Evolutionary conservation across 2,329 filamentous ascomycete species (phyloP), one percentile per base, ranked within the genome.

Genomic region (Colletotrichum chrysophilum): DNA sequence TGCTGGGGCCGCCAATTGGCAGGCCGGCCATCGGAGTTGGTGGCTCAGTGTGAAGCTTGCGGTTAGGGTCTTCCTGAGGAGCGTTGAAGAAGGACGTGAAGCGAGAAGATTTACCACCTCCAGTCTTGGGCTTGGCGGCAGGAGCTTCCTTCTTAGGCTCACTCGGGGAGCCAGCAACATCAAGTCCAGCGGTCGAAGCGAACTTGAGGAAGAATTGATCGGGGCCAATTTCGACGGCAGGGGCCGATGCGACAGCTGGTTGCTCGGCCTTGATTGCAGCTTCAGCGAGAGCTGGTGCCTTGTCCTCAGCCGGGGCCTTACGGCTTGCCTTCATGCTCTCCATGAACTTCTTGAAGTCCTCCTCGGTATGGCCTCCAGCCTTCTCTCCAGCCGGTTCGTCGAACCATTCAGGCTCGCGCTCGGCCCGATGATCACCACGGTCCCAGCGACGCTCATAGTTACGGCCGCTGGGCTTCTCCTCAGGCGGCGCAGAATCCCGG

Each of bases 281-380:
- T 34, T 85, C 86, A 21, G 84, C 74, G 60, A 84, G 80, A 5
- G 83, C 72, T 16, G 79, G 75, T 7, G 84, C 80, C 71, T 86
- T 85, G 71, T 85, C 81, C 78, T 88, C 82, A 6, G 82, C 77
- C 64, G 82, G 80, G 60, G 80, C 83, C 75, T 82, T 85, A 80
- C 89, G 91, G 77, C 91, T 90, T 52, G 92, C 93, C 84, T 94
- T 96, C 95, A 97, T 97, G 78, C 90, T 91, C 80, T 97, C 95
- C 89, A 98, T 98, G 92, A 96, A 98, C 79, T 95, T 95, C 85
- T 97, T 94, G 84, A 98, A 97, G 79, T 98, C 96, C 81, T 97
- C 96, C 80, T 95, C 93, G 1, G 96, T 98, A 80, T 95, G 94
- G 7, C 89, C 91, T 80, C 94, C 91, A 43, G 90, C 87, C 80